Conservation (phyloP, 192 early-diverging fungal genomes). For the Backusella sp. region DNA sequence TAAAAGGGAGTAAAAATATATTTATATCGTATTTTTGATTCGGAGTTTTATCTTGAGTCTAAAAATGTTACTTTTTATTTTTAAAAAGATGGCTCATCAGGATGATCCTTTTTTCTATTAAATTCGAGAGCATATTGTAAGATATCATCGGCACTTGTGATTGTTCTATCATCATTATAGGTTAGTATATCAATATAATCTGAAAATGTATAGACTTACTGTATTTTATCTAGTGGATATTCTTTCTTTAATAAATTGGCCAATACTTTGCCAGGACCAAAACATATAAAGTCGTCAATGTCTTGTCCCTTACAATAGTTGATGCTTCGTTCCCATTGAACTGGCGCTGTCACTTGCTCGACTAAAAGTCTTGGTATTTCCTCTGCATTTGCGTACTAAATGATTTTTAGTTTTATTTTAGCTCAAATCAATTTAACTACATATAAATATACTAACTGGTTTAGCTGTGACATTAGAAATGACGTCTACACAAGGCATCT, state of each 20-base stretch:
- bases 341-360: slow-evolving; percentile 79
- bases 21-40: neutral
- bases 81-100: slow-evolving; percentile 9
- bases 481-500: slow-evolving; percentile 77
- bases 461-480: slow-evolving; percentile 90
- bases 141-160: slow-evolving; percentile 36
- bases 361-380: slow-evolving; percentile 71
- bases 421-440: neutral
- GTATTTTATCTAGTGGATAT: slow-evolving; percentile 71
- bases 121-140: slow-evolving; percentile 23
- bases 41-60: neutral
- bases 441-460: slow-evolving; percentile 56
- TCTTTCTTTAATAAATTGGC: slow-evolving; percentile 89
- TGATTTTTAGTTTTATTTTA: neutral
- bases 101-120: slow-evolving; percentile 5
- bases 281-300: slow-evolving; percentile 80
- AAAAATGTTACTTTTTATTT: slow-evolving; percentile 1
- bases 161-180: slow-evolving; percentile 25
- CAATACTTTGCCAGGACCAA: slow-evolving; percentile 86
- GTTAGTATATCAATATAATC: slow-evolving; percentile 11
- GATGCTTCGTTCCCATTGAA: slow-evolving; percentile 88
- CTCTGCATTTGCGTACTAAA: slow-evolving; percentile 32
- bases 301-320: slow-evolving; percentile 76
- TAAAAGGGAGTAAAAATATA: neutral
- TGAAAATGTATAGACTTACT: slow-evolving; percentile 41